Evolutionary conservation across 257 asterid species (phyloP).

Genomic region (Fraxinus quadrangulata): DNA sequence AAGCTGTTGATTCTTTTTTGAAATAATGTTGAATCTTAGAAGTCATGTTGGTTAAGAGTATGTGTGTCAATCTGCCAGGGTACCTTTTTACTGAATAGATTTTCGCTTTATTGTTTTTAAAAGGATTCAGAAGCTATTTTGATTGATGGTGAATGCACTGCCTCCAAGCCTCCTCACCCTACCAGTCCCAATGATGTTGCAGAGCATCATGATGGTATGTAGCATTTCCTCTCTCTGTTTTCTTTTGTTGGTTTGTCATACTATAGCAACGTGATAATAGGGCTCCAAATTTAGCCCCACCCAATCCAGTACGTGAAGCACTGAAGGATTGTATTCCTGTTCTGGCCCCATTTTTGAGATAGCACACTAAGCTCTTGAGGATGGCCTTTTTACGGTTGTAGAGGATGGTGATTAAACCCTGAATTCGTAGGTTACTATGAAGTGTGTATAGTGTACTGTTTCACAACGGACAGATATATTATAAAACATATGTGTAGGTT

Average conservation of each 20-base stretch:
- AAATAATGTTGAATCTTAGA: constrained; percentile 1
- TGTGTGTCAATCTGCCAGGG: background rate
- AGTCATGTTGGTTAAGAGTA: too few species aligned
- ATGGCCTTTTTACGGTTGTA: background rate
- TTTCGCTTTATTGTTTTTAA: background rate
- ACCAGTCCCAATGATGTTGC: constrained; percentile 34
- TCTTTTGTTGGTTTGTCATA: constrained; percentile 11
- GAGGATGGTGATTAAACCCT: background rate
- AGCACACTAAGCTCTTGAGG: background rate
- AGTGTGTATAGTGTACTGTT: background rate
- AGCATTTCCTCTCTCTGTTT: constrained; percentile 11
- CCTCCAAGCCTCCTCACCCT: constrained; percentile 22
- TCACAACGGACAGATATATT: constrained; percentile 6
- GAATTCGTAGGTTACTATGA: background rate
- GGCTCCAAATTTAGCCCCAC: background rate
- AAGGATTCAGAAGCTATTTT: constrained; percentile 46
- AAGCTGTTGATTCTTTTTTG: constrained; percentile 23
- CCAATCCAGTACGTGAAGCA: background rate
- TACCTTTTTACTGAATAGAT: constrained; percentile 19
- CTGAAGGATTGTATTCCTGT: background rate
- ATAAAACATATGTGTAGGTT: constrained; percentile 3
- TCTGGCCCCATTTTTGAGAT: background rate
- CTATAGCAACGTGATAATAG: too few species aligned
- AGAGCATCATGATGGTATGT: constrained; percentile 52
- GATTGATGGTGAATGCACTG: constrained; percentile 44